Conservation (phyloP, 768 basidiomycete species). For the Tricholoma hemisulphureum region DNA sequence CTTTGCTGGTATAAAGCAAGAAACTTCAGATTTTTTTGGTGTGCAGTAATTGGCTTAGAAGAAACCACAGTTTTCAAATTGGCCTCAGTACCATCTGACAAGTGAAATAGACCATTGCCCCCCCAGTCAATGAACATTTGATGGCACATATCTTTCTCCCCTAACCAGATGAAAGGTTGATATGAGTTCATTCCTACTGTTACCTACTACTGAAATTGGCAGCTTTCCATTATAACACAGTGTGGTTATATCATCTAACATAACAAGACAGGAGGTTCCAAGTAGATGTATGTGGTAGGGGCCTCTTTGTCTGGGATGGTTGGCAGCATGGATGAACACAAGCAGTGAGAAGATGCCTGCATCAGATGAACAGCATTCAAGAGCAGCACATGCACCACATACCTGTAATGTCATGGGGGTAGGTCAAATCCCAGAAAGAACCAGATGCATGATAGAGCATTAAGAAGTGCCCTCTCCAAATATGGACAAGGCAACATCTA, state of each 20-base stretch:
- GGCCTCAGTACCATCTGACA: not conserved
- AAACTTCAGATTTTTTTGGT: not conserved
- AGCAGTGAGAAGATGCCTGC: not conserved
- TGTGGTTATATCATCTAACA: slow-evolving; percentile 33
- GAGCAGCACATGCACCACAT: not conserved
- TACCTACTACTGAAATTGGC: slow-evolving; percentile 6
- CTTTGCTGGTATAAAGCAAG: not conserved
- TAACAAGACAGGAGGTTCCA: no score
- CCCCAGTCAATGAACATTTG: not conserved
- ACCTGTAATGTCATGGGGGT: not conserved
- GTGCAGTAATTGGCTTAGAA: not conserved
- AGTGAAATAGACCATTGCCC: not conserved
- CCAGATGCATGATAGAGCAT: not conserved
- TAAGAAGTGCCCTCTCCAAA: not conserved
- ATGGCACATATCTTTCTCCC: not conserved
- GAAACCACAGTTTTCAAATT: not conserved
- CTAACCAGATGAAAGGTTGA: not conserved
- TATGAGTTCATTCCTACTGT: slow-evolving; percentile 21
- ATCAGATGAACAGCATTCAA: not conserved
- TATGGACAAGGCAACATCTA: not conserved
- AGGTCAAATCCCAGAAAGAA: not conserved
- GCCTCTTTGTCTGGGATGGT: not conserved
- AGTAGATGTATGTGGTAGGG: not conserved
- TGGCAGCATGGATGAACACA: not conserved
- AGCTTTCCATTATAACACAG: slow-evolving; percentile 20